These are phyloP conservation scores for Bassia scoparia DNA, from an alignment of 148 eudicot genomes.

Conservation along the genomic window DNA sequence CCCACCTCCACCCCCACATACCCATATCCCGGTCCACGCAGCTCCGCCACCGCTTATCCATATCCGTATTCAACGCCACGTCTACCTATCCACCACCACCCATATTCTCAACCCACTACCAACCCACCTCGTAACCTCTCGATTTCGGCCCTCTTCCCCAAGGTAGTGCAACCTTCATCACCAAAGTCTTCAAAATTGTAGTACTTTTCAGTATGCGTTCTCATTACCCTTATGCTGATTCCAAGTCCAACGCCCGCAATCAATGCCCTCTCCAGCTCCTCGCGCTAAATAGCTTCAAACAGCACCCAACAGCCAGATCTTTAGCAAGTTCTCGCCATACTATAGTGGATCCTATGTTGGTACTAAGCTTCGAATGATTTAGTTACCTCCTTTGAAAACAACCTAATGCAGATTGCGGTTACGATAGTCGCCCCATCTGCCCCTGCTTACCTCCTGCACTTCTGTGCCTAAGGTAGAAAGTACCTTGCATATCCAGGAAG, in stretches of 20 bases:
- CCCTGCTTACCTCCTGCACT: slow-evolving; percentile 45
- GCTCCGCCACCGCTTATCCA: no score
- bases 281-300: slow-evolving; percentile 38
- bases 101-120: slow-evolving; percentile 26
- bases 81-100: slow-evolving; percentile 24
- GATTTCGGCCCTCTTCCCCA: slow-evolving; percentile 40
- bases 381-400: slow-evolving; percentile 49
- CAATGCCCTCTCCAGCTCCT: slow-evolving; percentile 29
- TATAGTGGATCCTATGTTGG: slow-evolving; percentile 23
- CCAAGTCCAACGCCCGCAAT: slow-evolving; percentile 28
- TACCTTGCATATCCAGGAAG: slow-evolving; percentile 26
- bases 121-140: slow-evolving; percentile 30
- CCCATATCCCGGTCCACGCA: no score
- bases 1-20: slow-evolving; percentile 13
- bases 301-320: slow-evolving; percentile 29
- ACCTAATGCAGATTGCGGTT: slow-evolving; percentile 40
- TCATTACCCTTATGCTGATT: slow-evolving; percentile 32
- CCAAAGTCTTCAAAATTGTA: slow-evolving; percentile 39
- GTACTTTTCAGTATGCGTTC: slow-evolving; percentile 43
- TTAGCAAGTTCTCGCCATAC: slow-evolving; percentile 16
- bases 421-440: slow-evolving; percentile 33
- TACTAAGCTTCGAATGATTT: slow-evolving; percentile 21
- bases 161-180: slow-evolving; percentile 27
- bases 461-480: slow-evolving; percentile 27
- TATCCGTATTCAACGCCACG: background rate